Evolutionary conservation across 108 stramenopile genomes (phyloP), one percentile per base, ranked within the genome.

Genomic region (Schizochytrium sp.): DNA sequence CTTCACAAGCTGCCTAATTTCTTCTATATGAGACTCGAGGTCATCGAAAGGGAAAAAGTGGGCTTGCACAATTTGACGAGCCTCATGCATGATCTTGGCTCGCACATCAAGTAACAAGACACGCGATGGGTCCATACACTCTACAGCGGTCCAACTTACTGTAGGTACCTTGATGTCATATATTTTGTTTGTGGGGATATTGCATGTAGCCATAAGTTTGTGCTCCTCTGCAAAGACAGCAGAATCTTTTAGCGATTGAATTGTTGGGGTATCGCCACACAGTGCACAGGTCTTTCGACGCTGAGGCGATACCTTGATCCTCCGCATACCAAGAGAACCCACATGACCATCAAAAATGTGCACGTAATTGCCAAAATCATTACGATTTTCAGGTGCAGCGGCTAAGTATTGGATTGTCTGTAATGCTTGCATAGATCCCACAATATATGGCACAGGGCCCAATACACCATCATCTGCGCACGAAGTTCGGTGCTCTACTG

Each of bases 401-500:
- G 97, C 88, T 3, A 98, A 61, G 46, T 98, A 76, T 92, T 99
- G 98, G 69, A 99, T 94, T 19, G 91, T 95, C 88, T 97, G 97
- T 42, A 95, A 96, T 60, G 97, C 97, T 92, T 98, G 97, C 61
- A 99, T 91, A 93, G 96, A 97, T 38, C 98, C 98, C 91, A 99
- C 95, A 44, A 96, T 95, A 2, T 97, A 97, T 15, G 97, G 97
- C 57, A 99, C 89, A 1, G 97, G 96, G 19, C 98, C 98, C 3
- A 94, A 83, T 4, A 99, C 98, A 49, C 98, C 98, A 46, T 96
- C 97, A 91, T 99, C 98, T 3, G 97, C 97, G 92, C 98, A 99
- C 61, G 94, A 94, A 13, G 96, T 97, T 40, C 98, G 97, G 89
- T 96, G 95, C 40, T 96, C 97, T 19, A 95, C 96, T 3, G 96